phyloP scores from a whole-genome alignment of 139 green algal species.

The Astrephomene gubernaculifera region DNA sequence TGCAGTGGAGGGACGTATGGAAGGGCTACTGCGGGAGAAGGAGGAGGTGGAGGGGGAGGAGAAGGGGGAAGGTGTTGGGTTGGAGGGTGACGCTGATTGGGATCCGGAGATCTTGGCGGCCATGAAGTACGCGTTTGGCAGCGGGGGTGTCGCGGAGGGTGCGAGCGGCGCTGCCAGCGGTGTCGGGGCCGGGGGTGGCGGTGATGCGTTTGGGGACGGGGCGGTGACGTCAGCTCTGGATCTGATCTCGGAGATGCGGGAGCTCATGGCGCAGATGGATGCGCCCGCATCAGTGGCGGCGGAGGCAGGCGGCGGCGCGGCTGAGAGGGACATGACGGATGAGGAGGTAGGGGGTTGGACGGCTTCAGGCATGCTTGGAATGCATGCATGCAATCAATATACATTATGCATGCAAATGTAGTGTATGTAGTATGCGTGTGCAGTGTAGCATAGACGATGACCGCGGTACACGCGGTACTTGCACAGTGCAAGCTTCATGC shows the following conservation, averaged over 20 bases:
- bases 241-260: slow-evolving; percentile 14
- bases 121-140: too few relatives aligned
- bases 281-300: background rate
- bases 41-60: background rate
- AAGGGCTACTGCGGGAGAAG: background rate
- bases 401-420: too few relatives aligned
- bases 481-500: too few relatives aligned
- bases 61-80: background rate
- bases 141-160: too few relatives aligned
- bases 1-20: background rate
- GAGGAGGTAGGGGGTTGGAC: background rate
- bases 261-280: slow-evolving; percentile 21
- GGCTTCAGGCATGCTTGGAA: too few relatives aligned
- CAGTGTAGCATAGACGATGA: too few relatives aligned
- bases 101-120: too few relatives aligned
- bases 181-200: background rate
- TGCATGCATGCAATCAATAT: too few relatives aligned
- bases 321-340: slow-evolving; percentile 13
- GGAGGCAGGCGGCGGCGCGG: background rate
- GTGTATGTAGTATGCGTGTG: too few relatives aligned
- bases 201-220: background rate
- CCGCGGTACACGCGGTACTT: too few relatives aligned
- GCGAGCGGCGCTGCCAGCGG: background rate
- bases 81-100: too few relatives aligned
- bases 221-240: background rate